Conservation (phyloP, 78 protist species). For the Anaeramoeba ignava region DNA sequence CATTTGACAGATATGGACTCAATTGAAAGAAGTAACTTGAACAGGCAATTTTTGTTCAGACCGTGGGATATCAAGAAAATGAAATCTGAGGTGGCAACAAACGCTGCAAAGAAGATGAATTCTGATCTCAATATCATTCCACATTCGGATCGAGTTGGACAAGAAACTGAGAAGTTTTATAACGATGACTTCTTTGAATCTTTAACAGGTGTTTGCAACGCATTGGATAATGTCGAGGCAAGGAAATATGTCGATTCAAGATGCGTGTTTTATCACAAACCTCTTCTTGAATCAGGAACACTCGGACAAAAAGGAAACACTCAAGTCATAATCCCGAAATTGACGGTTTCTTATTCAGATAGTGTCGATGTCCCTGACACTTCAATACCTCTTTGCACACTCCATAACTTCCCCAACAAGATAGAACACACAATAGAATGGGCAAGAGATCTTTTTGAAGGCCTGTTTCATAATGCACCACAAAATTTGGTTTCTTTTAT, state of each 20-base stretch:
- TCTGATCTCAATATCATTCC: neutral
- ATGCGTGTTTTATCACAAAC: neutral
- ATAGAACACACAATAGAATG: slow-evolving; percentile 85
- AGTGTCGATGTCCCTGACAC: slow-evolving; percentile 90
- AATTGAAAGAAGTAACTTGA: slow-evolving; percentile 46
- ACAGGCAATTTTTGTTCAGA: slow-evolving; percentile 47
- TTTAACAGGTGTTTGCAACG: neutral
- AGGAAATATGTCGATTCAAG: neutral
- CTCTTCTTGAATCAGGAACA: slow-evolving; percentile 12
- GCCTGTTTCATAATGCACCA: slow-evolving; percentile 28
- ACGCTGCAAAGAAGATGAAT: neutral
- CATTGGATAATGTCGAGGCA: slow-evolving; percentile 16
- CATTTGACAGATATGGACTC: slow-evolving; percentile 52
- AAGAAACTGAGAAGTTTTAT: neutral
- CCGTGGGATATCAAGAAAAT: neutral
- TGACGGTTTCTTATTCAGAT: slow-evolving; percentile 85
- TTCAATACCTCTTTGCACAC: slow-evolving; percentile 77
- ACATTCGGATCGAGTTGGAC: neutral
- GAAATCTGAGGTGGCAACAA: neutral
- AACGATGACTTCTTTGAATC: slow-evolving; percentile 48
- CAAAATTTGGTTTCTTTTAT: neutral
- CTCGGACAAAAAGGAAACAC: neutral
- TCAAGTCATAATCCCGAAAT: slow-evolving; percentile 66
- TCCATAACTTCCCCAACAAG: slow-evolving; percentile 88
- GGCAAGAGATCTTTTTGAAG: slow-evolving; percentile 87